Evolutionary conservation across 2,329 filamentous ascomycete species (phyloP).

Genomic region (Botryotinia narcissicola): DNA sequence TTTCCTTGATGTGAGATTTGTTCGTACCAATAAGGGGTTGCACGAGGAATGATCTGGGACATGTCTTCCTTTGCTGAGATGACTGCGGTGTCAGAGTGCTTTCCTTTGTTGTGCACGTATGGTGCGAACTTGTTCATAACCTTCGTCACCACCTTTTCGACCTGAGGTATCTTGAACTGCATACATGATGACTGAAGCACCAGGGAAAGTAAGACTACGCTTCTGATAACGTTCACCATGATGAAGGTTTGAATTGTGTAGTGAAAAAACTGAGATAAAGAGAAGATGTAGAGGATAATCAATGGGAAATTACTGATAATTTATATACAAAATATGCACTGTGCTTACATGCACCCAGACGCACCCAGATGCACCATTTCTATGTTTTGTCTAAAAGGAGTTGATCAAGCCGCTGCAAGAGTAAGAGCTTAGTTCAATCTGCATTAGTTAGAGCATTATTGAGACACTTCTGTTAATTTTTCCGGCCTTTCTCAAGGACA

Average conservation of each 20-base stretch:
- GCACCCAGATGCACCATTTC: neutral
- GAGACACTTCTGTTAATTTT: neutral
- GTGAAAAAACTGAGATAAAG: neutral
- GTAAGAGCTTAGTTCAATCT: neutral
- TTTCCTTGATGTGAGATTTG: conserved; percentile 26
- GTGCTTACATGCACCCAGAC: neutral
- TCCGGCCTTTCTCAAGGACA: neutral
- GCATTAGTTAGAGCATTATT: neutral
- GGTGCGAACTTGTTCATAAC: conserved; percentile 16
- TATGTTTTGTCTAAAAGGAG: neutral
- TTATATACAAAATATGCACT: neutral
- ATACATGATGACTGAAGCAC: conserved; percentile 18
- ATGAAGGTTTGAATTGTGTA: conserved; percentile 6
- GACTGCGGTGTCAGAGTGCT: neutral
- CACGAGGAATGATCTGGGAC: conserved; percentile 14
- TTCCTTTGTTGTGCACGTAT: conserved; percentile 18
- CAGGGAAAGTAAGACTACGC: conserved; percentile 4
- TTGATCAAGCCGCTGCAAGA: neutral
- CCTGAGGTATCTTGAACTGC: conserved; percentile 19
- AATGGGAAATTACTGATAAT: neutral
- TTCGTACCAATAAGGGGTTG: conserved; percentile 28
- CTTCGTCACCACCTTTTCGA: conserved; percentile 15
- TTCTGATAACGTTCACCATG: conserved; percentile 13
- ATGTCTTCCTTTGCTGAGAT: conserved; percentile 16
- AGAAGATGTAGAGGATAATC: neutral